Evolutionary conservation across 306 rosid genomes (phyloP).

Genomic region (Castanospermum australe): DNA sequence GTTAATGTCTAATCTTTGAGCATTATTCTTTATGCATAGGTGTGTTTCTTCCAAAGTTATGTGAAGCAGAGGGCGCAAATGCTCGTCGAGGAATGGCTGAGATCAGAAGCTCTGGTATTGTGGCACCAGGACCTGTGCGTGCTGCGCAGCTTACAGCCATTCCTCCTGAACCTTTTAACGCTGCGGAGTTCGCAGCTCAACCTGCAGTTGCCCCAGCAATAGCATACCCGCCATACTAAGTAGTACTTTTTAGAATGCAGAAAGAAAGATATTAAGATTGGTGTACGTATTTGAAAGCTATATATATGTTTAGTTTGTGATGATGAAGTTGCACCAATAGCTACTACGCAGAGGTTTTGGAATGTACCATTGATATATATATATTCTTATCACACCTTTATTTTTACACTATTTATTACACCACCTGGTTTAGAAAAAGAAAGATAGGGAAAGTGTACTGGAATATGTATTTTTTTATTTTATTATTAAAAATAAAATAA

Average conservation of each 20-base stretch:
- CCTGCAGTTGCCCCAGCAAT: slow-evolving; percentile 33
- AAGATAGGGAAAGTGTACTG: too few relatives aligned
- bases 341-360: not conserved
- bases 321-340: not conserved
- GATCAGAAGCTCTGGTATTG: slow-evolving; percentile 63
- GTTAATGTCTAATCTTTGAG: not conserved
- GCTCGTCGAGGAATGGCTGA: slow-evolving; percentile 68
- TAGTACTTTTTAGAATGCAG: not conserved
- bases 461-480: too few relatives aligned
- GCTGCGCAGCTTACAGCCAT: slow-evolving; percentile 22
- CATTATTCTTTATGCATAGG: slow-evolving; percentile 31
- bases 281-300: not conserved
- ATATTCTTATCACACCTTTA: too few relatives aligned
- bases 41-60: slow-evolving; percentile 82
- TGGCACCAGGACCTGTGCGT: slow-evolving; percentile 64
- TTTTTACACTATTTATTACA: too few relatives aligned
- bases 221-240: slow-evolving; percentile 26
- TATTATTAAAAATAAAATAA: too few relatives aligned
- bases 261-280: not conserved
- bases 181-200: slow-evolving; percentile 5
- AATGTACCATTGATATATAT: not conserved
- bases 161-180: slow-evolving; percentile 13
- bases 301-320: not conserved
- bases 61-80: slow-evolving; percentile 58
- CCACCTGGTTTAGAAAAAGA: too few relatives aligned